Conservation (phyloP, 1,284 basidiomycete genomes). For the Pascua sp. region DNA sequence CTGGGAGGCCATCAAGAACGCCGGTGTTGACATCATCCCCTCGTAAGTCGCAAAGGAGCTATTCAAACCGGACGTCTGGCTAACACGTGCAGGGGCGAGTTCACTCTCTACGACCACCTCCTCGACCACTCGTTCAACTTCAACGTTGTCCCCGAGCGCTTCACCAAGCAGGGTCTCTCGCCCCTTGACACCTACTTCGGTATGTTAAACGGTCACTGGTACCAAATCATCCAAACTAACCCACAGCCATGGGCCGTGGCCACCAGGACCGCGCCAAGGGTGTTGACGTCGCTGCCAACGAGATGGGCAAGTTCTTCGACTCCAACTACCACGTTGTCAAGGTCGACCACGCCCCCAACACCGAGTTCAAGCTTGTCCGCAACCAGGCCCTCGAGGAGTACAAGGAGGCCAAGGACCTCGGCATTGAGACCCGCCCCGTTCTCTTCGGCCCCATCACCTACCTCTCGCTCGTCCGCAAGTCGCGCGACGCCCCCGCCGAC, state of each 20-base stretch:
- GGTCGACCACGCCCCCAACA: conserved; percentile 88
- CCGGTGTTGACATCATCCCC: conserved; percentile 87
- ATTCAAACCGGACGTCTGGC: neutral
- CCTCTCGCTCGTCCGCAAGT: conserved; percentile 87
- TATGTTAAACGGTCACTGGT: conserved; percentile 16
- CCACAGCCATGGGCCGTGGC: conserved; percentile 85
- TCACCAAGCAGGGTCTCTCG: conserved; percentile 80
- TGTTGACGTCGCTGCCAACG: conserved; percentile 94
- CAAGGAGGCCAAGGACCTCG: conserved; percentile 88
- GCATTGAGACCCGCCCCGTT: conserved; percentile 90
- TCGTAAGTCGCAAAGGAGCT: conserved; percentile 59
- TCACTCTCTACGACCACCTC: conserved; percentile 98
- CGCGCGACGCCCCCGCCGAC: conserved; percentile 76
- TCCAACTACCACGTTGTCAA: conserved; percentile 99
- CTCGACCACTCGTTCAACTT: conserved; percentile 96
- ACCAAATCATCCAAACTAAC: neutral
- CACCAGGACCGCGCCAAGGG: conserved; percentile 77
- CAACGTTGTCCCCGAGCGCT: conserved; percentile 95
- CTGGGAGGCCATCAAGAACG: conserved; percentile 84
- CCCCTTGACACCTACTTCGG: conserved; percentile 92
- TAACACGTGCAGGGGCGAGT: conserved; percentile 71
- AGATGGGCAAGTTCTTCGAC: conserved; percentile 99
- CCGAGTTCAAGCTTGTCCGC: conserved; percentile 90
- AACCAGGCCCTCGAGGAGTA: conserved; percentile 95
- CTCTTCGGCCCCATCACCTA: conserved; percentile 94